A percentile compares a stretch with the other conserved stretches of the same genome.
Evolutionary conservation across 2,329 filamentous ascomycete genomes (phyloP).

Genomic region (Magnaporthiopsis incrustans): DNA sequence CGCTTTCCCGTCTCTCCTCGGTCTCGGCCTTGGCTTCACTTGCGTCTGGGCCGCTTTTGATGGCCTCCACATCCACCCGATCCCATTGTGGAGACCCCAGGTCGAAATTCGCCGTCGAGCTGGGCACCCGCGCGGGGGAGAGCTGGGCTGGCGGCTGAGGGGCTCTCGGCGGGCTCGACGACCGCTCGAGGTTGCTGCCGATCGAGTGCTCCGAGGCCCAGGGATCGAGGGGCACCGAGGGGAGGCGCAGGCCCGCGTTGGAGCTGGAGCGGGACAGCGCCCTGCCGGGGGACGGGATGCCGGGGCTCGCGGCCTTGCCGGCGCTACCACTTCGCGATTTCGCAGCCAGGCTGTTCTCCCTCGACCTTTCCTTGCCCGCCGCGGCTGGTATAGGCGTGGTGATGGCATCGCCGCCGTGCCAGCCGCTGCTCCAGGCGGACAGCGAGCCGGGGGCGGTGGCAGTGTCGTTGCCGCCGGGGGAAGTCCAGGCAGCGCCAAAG

Average conservation of each 20-base stretch:
- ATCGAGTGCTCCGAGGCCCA: constrained; percentile 2
- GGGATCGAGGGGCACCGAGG: not conserved
- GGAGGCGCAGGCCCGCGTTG: constrained; percentile 12
- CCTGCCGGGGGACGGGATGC: constrained; percentile 31
- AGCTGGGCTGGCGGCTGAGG: not conserved
- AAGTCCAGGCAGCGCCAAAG: constrained; percentile 28
- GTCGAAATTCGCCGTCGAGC: not conserved
- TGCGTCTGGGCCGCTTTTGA: no score
- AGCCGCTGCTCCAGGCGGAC: constrained; percentile 18
- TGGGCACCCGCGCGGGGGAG: not conserved
- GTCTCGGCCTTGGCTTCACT: no score
- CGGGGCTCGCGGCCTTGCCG: constrained; percentile 24
- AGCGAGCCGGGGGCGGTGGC: constrained; percentile 14
- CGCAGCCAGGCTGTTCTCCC: constrained; percentile 17
- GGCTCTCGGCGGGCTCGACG: constrained; percentile 2
- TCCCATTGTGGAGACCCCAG: not conserved
- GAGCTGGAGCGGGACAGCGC: constrained; percentile 24
- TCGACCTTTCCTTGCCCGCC: not conserved
- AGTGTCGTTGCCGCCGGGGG: constrained; percentile 17
- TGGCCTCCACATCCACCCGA: not conserved
- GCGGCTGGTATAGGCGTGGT: not conserved
- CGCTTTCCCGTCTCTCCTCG: not conserved
- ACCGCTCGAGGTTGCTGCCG: not conserved
- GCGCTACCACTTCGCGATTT: constrained; percentile 24
- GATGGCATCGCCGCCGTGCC: not conserved